Evolutionary conservation across 495 filamentous ascomycete genomes (phyloP), one percentile per base, ranked within the genome.

Genomic region (Penicillium robsamsonii): DNA sequence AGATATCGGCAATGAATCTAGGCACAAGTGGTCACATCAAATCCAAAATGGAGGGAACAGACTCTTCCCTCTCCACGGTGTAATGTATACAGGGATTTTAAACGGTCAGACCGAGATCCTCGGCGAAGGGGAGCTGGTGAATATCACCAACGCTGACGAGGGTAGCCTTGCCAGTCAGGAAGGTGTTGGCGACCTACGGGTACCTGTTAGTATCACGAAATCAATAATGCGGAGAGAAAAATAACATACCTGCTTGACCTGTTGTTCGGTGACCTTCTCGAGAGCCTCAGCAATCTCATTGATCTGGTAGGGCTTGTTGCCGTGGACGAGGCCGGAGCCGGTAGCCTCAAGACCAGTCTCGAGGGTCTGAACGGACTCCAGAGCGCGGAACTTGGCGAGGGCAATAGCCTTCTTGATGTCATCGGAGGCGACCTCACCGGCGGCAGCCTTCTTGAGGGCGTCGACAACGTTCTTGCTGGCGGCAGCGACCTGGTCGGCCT

Each of bases 61-160:
- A 57, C 59, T 70, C 71, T 70, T 65, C 62, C 67, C 70, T 65
- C 65, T 76, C 72, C 74, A 76, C 65, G 55, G 71, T 71, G 68
- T 75, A 74, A 67, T 69, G 68, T 73, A 71, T 77, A 75, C 71
- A 77, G 57, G 55, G 53, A 53, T 53, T 71, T 81, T 92, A 97
- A 80, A 96, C 90, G 70, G 87, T 90, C 71, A 99, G 81, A 40
- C 93, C 94, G 65, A 99, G 78, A 63, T 97, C 93, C 77, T 93
- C 91, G 52, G 90, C 92, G 70, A 87, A 97, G 22, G 95, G 94
- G 61, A 99, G 81, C 64, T 89, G 79, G 75, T 87, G 83, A 55
- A 97, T 77, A 67, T 99, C 93, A 62, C 94, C 29, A 48, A 72
- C 91, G 47, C 89, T 80, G 50, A 88, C 86, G 55, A 96, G 87